Conservation (phyloP, 2,329 filamentous ascomycete genomes). For the Fusarium continuum region DNA sequence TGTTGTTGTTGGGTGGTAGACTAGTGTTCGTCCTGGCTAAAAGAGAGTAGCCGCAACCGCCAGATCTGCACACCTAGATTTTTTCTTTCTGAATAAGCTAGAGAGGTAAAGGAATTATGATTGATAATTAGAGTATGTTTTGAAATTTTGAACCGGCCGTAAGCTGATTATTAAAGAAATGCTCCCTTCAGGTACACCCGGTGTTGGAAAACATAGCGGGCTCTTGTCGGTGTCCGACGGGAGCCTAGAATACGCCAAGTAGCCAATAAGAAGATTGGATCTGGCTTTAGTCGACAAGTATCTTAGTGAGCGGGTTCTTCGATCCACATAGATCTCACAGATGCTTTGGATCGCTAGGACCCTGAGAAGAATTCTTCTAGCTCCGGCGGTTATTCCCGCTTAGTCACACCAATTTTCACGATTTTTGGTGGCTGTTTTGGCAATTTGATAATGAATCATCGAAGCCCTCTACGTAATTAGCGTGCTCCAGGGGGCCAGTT, state of each 20-base stretch:
- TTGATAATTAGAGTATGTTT: neutral
- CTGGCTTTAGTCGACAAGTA: neutral
- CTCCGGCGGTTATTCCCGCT: neutral
- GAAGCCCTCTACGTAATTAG: neutral
- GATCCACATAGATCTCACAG: neutral
- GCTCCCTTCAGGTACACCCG: neutral
- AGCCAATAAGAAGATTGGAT: constrained; percentile 3
- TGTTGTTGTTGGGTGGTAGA: constrained; percentile 1
- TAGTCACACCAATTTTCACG: neutral
- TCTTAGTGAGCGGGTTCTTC: neutral
- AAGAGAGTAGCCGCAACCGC: constrained; percentile 8
- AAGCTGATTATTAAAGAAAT: neutral
- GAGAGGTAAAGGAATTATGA: neutral
- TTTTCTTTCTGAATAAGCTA: too few species aligned
- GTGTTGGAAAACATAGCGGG: neutral
- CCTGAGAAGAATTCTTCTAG: neutral
- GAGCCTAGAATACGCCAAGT: too few species aligned
- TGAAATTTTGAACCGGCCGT: neutral
- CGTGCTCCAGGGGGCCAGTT: neutral
- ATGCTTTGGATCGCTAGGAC: neutral
- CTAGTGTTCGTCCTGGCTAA: constrained; percentile 4
- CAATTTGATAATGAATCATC: too few species aligned
- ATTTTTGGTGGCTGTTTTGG: neutral
- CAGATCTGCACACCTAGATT: neutral
- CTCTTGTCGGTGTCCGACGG: constrained; percentile 16